Evolutionary conservation across 257 asterid species (phyloP).

Genomic region (Misopates orontium): DNA sequence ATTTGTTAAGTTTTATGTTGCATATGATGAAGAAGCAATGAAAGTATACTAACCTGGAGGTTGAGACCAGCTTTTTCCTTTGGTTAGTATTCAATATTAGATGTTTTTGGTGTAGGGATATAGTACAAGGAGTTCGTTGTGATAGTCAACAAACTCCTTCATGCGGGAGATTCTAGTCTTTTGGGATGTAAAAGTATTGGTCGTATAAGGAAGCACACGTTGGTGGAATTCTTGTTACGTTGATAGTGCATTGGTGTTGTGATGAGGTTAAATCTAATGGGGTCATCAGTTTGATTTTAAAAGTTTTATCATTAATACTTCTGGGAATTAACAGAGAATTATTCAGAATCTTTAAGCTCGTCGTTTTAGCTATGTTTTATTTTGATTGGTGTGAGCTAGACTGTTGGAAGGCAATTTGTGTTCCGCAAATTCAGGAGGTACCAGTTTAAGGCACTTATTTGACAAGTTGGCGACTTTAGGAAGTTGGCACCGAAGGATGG

Average conservation of each 20-base stretch:
- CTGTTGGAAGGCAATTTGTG: neutral
- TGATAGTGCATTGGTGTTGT: neutral
- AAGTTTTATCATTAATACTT: neutral
- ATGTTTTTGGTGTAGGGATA: conserved; percentile 12
- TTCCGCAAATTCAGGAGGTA: neutral
- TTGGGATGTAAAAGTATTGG: neutral
- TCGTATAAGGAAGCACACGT: neutral
- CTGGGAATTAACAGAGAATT: neutral
- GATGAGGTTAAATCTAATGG: neutral
- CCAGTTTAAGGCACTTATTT: neutral
- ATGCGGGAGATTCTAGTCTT: neutral
- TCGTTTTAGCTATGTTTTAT: neutral
- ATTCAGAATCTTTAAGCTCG: neutral
- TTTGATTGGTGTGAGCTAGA: neutral
- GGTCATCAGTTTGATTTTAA: neutral
- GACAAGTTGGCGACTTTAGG: neutral
- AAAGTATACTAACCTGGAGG: no score
- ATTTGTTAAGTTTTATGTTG: no score
- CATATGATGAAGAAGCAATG: conserved; percentile 17
- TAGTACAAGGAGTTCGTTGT: neutral
- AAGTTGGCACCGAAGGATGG: neutral
- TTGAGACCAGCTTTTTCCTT: neutral
- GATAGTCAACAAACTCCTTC: neutral
- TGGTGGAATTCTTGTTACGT: neutral
- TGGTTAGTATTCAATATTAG: neutral